These are phyloP conservation scores for Rhodosporidiobolus sp. DNA, from an alignment of 768 basidiomycete species.

Conservation along the genomic window DNA sequence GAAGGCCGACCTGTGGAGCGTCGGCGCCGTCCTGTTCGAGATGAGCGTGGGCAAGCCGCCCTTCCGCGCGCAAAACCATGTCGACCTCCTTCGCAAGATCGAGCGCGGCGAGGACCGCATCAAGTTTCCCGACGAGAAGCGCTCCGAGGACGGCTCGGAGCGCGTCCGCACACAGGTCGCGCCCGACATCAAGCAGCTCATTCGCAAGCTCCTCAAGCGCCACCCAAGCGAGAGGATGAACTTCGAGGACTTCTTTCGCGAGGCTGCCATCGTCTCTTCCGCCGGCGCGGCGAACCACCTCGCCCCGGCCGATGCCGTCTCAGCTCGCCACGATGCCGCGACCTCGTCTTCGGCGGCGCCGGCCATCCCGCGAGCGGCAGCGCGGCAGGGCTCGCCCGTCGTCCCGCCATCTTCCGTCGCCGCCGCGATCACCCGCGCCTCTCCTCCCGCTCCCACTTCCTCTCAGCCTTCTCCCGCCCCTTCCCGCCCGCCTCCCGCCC, in stretches of 20 bases:
- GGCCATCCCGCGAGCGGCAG: constrained; percentile 20
- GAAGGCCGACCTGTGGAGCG: constrained; percentile 96
- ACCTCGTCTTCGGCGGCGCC: background rate
- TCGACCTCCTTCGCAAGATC: constrained; percentile 89
- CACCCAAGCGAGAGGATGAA: constrained; percentile 77
- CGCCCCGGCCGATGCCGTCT: constrained; percentile 23
- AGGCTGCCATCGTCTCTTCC: constrained; percentile 31
- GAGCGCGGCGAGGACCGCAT: constrained; percentile 78
- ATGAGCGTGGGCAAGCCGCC: constrained; percentile 91
- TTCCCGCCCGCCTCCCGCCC: background rate
- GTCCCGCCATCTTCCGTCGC: constrained; percentile 45
- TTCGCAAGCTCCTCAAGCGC: constrained; percentile 76
- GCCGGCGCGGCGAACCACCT: constrained; percentile 17
- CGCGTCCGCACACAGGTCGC: constrained; percentile 55
- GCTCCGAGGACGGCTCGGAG: constrained; percentile 45
- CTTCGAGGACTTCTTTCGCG: constrained; percentile 87
- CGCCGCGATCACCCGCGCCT: constrained; percentile 41
- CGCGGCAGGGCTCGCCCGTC: constrained; percentile 32
- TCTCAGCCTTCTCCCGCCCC: too few species aligned
- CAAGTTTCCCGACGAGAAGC: constrained; percentile 82
- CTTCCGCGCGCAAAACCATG: constrained; percentile 91
- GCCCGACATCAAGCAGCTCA: constrained; percentile 79
- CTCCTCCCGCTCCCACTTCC: too few species aligned
- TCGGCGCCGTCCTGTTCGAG: constrained; percentile 93
- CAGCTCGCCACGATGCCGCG: constrained; percentile 16